Evolutionary conservation across 305 asterid genomes (phyloP).

Genomic region (Andrographis paniculata): DNA sequence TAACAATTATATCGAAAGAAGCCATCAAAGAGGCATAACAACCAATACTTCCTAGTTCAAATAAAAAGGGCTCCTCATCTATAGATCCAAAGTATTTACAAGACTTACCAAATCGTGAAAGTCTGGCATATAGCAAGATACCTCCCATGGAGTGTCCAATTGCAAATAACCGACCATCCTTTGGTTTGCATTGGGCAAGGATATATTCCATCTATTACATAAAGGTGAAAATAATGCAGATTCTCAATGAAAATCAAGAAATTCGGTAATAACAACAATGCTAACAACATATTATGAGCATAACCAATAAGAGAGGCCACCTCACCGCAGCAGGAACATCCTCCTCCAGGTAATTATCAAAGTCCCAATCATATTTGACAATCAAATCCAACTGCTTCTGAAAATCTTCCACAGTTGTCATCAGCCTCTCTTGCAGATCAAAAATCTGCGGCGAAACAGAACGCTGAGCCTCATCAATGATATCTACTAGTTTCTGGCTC

Average conservation of each 20-base stretch:
- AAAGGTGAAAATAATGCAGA: slow-evolving; percentile 14
- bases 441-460: slow-evolving; percentile 73
- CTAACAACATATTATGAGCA: slow-evolving; percentile 23
- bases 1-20: no score
- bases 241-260: slow-evolving; percentile 8
- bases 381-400: slow-evolving; percentile 90
- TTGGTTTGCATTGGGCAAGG: slow-evolving; percentile 55
- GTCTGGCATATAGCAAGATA: slow-evolving; percentile 75
- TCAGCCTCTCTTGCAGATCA: slow-evolving; percentile 68
- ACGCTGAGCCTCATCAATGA: slow-evolving; percentile 79
- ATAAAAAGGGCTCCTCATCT: no score
- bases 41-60: not conserved
- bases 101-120: slow-evolving; percentile 64
- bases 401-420: slow-evolving; percentile 63
- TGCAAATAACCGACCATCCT: slow-evolving; percentile 77
- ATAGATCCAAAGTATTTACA: no score
- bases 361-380: slow-evolving; percentile 87
- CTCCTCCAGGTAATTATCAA: slow-evolving; percentile 88
- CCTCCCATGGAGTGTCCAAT: slow-evolving; percentile 99
- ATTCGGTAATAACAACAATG: slow-evolving; percentile 4
- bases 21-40: no score
- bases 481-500: slow-evolving; percentile 66
- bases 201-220: slow-evolving; percentile 72
- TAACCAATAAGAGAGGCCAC: slow-evolving; percentile 52
- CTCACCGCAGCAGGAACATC: slow-evolving; percentile 98